A percentile compares a stretch with the other conserved stretches of the same genome.
Evolutionary conservation across 2,329 filamentous ascomycete genomes (phyloP).

Genomic region (Penicillium glabrum): DNA sequence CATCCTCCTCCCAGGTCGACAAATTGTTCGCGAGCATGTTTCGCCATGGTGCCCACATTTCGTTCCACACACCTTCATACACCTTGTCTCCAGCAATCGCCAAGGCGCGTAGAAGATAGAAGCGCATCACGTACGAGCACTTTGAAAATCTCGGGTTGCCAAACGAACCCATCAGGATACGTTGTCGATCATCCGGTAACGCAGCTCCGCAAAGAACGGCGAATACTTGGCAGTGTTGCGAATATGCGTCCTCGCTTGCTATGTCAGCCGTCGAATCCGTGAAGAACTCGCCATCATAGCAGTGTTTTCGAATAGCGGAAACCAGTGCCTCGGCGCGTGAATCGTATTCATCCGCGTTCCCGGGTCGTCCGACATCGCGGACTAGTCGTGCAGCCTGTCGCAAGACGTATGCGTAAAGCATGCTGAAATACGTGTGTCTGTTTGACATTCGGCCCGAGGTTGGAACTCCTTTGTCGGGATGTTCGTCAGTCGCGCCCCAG

Average conservation of each 20-base stretch:
- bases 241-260: slow-evolving; percentile 20
- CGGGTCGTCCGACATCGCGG: slow-evolving; percentile 33
- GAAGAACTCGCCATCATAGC: slow-evolving; percentile 32
- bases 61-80: slow-evolving; percentile 36
- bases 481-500: slow-evolving; percentile 29
- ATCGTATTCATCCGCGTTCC: slow-evolving; percentile 29
- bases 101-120: slow-evolving; percentile 43
- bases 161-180: slow-evolving; percentile 31
- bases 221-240: slow-evolving; percentile 34
- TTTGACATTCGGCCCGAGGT: slow-evolving; percentile 38
- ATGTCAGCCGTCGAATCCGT: slow-evolving; percentile 34
- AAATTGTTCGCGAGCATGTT: slow-evolving; percentile 39
- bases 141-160: slow-evolving; percentile 29
- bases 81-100: slow-evolving; percentile 30
- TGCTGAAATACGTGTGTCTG: slow-evolving; percentile 42
- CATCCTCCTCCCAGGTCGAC: slow-evolving; percentile 46
- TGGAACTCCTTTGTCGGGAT: slow-evolving; percentile 42
- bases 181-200: slow-evolving; percentile 5
- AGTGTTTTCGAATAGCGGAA: slow-evolving; percentile 25
- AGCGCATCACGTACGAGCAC: slow-evolving; percentile 43
- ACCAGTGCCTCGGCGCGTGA: slow-evolving; percentile 17
- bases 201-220: slow-evolving; percentile 29
- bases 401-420: slow-evolving; percentile 42
- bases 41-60: slow-evolving; percentile 39
- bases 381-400: slow-evolving; percentile 34